phyloP scores from a whole-genome alignment of 495 filamentous ascomycete species.

The Neurospora hispaniola region DNA sequence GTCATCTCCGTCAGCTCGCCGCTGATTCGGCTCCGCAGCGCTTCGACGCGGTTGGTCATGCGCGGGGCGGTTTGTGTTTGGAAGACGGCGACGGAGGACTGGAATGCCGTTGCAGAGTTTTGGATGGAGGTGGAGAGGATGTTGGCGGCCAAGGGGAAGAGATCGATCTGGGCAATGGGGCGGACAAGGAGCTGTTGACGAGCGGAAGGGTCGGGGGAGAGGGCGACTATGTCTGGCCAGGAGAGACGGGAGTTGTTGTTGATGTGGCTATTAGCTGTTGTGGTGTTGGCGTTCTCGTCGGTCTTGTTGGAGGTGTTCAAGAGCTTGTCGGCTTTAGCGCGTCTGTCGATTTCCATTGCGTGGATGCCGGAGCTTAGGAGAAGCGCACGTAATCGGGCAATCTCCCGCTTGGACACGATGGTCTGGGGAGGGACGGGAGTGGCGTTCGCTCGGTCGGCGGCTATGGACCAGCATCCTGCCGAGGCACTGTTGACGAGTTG shows the following conservation, averaged over 20 bases:
- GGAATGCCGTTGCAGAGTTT: slow-evolving; percentile 40
- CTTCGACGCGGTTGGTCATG: slow-evolving; percentile 28
- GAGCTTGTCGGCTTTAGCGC: slow-evolving; percentile 40
- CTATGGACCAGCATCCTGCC: slow-evolving; percentile 59
- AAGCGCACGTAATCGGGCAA: slow-evolving; percentile 62
- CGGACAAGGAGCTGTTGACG: slow-evolving; percentile 23
- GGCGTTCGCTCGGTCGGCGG: slow-evolving; percentile 43
- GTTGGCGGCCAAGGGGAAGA: slow-evolving; percentile 61
- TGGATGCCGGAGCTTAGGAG: slow-evolving; percentile 78
- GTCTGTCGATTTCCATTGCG: slow-evolving; percentile 63
- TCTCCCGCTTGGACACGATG: slow-evolving; percentile 49
- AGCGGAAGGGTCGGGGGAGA: slow-evolving; percentile 17
- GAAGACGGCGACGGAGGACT: slow-evolving; percentile 39
- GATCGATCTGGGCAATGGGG: slow-evolving; percentile 45
- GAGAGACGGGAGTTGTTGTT: slow-evolving; percentile 2
- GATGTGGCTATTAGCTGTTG: neutral
- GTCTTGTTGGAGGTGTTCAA: slow-evolving; percentile 6
- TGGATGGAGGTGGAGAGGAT: slow-evolving; percentile 49
- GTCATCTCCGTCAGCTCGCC: slow-evolving; percentile 44
- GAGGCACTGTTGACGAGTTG: slow-evolving; percentile 19
- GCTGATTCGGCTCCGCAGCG: slow-evolving; percentile 23
- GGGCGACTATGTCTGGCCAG: slow-evolving; percentile 26
- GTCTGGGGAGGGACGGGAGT: slow-evolving; percentile 19
- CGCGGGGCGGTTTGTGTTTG: slow-evolving; percentile 17
- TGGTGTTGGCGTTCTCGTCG: slow-evolving; percentile 2